Evolutionary conservation across 2,329 filamentous ascomycete genomes (phyloP).

Genomic region (Fusarium musae): DNA sequence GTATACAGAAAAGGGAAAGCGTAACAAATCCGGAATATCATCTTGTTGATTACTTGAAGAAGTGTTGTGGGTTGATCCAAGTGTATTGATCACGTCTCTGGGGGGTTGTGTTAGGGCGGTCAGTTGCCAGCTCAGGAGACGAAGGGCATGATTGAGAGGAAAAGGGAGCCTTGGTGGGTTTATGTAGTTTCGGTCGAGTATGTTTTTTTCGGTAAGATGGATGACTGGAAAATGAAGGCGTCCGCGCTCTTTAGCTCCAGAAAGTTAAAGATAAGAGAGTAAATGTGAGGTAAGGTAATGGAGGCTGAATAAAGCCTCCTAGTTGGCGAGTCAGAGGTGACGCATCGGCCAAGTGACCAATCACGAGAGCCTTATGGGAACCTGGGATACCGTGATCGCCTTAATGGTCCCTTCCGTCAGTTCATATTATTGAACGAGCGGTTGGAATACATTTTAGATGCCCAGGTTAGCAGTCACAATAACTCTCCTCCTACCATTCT

Average conservation of each 20-base stretch:
- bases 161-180: background rate
- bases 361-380: constrained; percentile 30
- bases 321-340: constrained; percentile 43
- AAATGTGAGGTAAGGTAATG: background rate
- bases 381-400: constrained; percentile 34
- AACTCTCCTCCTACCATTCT: background rate
- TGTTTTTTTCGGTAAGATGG: background rate
- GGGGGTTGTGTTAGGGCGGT: constrained; percentile 23
- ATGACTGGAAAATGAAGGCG: background rate
- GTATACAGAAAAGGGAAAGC: constrained; percentile 25
- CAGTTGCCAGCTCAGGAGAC: constrained; percentile 34
- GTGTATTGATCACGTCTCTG: constrained; percentile 37
- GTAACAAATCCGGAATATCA: constrained; percentile 40
- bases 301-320: constrained; percentile 7
- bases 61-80: constrained; percentile 9
- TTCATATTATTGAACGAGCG: background rate
- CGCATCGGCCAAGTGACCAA: constrained; percentile 43
- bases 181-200: background rate
- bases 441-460: background rate
- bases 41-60: constrained; percentile 33
- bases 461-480: background rate
- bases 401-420: constrained; percentile 30
- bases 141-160: constrained; percentile 35
- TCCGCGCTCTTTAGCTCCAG: background rate
- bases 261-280: background rate